Evolutionary conservation across 2,329 filamentous ascomycete species (phyloP).

Genomic region (Nigrospora sphaerica): DNA sequence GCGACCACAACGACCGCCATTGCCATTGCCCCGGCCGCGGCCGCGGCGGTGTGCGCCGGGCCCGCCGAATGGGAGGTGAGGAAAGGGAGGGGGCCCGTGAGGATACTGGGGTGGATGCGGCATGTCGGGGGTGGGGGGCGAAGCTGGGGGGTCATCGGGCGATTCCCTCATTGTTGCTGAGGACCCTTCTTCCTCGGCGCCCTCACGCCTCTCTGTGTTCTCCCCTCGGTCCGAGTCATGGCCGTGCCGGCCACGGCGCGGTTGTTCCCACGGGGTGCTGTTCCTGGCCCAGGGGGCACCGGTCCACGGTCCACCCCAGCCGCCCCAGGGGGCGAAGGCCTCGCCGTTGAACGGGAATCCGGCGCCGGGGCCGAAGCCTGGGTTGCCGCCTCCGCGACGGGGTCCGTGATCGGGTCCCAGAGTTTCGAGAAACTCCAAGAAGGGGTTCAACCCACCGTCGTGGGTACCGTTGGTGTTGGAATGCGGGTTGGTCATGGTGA

Average conservation of each 20-base stretch:
- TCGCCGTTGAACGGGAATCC: constrained; percentile 26
- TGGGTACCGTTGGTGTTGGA: constrained; percentile 12
- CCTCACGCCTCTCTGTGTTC: constrained; percentile 14
- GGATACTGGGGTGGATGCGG: constrained; percentile 9
- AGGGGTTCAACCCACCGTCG: constrained; percentile 9
- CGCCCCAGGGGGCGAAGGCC: constrained; percentile 10
- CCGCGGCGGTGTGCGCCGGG: constrained; percentile 8
- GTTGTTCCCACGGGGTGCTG: too few species aligned
- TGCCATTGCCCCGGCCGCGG: constrained; percentile 11
- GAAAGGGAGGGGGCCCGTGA: constrained; percentile 13
- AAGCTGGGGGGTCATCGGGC: constrained; percentile 7
- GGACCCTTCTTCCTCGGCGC: constrained; percentile 25
- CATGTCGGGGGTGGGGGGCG: neutral
- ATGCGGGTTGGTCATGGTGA: constrained; percentile 6
- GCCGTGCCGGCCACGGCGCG: constrained; percentile 13
- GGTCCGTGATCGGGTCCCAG: constrained; percentile 21
- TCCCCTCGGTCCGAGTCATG: constrained; percentile 15
- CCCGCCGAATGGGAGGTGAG: constrained; percentile 13
- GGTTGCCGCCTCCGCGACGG: constrained; percentile 22
- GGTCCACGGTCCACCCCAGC: constrained; percentile 6
- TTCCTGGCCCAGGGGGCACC: neutral
- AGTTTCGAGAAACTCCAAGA: constrained; percentile 27
- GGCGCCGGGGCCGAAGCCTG: constrained; percentile 15
- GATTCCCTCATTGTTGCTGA: constrained; percentile 21
- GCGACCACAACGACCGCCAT: constrained; percentile 10